These are phyloP conservation scores for Alternaria atra DNA, from an alignment of 2,329 filamentous ascomycete species.

Conservation along the genomic window DNA sequence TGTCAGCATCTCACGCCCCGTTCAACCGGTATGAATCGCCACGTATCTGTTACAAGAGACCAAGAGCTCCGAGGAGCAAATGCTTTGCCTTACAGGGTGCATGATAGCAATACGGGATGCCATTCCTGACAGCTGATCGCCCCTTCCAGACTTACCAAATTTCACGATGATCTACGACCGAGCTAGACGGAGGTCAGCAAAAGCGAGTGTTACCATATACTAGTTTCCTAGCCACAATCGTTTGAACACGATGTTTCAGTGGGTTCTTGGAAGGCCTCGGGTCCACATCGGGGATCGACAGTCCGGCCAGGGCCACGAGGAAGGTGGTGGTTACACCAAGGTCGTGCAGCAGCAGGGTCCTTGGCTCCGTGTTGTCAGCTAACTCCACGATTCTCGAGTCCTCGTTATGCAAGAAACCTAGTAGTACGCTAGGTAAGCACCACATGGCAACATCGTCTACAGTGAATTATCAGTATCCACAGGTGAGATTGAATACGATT, in stretches of 20 bases:
- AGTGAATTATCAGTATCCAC: background rate
- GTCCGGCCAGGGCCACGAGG: conserved; percentile 19
- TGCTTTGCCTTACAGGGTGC: background rate
- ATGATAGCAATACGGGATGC: background rate
- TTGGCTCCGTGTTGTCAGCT: conserved; percentile 22
- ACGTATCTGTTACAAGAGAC: background rate
- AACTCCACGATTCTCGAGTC: conserved; percentile 9
- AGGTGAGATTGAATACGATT: background rate
- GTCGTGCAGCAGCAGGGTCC: conserved; percentile 28
- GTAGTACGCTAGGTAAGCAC: background rate
- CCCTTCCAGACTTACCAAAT: conserved; percentile 19
- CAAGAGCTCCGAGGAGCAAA: background rate
- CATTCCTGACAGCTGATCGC: conserved; percentile 16
- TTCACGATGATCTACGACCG: background rate
- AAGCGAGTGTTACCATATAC: background rate
- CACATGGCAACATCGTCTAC: background rate
- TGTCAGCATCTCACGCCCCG: background rate
- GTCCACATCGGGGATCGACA: conserved; percentile 15
- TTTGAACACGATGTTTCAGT: conserved; percentile 21
- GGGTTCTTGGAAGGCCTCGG: background rate
- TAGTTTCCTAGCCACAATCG: conserved; percentile 19
- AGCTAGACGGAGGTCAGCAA: background rate
- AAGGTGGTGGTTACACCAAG: conserved; percentile 34
- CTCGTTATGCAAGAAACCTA: conserved; percentile 3
- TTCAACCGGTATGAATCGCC: background rate